Conservation (phyloP, 202 grass and related monocot species). For the Setaria italica region DNA sequence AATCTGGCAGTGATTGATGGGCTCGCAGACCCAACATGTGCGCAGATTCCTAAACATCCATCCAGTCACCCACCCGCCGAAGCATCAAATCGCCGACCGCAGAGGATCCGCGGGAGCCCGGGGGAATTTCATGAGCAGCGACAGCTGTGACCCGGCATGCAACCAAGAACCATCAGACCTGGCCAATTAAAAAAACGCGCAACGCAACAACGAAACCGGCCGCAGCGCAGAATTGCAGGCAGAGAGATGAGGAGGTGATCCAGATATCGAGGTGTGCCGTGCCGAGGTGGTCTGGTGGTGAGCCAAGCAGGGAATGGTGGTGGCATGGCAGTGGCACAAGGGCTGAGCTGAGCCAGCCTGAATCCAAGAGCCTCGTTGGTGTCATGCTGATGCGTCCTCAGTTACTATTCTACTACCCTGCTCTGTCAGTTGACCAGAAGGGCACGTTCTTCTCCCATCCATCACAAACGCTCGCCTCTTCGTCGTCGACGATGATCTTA, state of each 20-base stretch:
- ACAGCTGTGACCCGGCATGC: conserved; percentile 48
- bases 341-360: background rate
- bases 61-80: conserved; percentile 6
- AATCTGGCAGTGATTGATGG: conserved; percentile 21
- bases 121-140: conserved; percentile 39
- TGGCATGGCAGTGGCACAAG: background rate
- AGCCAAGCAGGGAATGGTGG: conserved; percentile 19
- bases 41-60: conserved; percentile 22
- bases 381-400: conserved; percentile 22
- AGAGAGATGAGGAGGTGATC: background rate
- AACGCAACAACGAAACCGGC: conserved; percentile 14
- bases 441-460: background rate
- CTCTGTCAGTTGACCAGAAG: conserved; percentile 37
- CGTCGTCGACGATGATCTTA: background rate
- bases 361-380: conserved; percentile 21
- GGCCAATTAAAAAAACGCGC: background rate
- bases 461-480: background rate
- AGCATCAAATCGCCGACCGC: background rate
- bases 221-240: conserved; percentile 3
- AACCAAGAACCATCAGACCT: conserved; percentile 32
- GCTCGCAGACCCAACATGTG: background rate
- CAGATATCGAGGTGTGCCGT: background rate
- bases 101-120: conserved; percentile 43
- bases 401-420: conserved; percentile 45
- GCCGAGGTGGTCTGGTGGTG: background rate